Evolutionary conservation across 192 early-diverging fungal species (phyloP), one percentile per base, ranked within the genome.

Genomic region (Kickxella alabastrina): DNA sequence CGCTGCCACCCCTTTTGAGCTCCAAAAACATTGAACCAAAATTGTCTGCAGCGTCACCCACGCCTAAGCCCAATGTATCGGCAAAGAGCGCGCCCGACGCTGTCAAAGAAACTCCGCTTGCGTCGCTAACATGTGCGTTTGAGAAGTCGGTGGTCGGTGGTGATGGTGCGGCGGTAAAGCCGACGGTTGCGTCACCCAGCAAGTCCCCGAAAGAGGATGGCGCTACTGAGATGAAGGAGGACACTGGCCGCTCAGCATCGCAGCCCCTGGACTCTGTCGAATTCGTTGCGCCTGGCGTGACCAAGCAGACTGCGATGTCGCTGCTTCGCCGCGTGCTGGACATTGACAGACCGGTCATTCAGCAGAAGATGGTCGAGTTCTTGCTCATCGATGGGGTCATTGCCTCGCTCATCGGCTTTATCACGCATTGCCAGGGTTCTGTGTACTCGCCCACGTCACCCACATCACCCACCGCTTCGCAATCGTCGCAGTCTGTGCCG

Each of bases 351-450:
- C 73, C 73, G 9, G 43, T 62, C n/a, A 69, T 76, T 28, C 73
- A 76, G 50, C 65, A 64, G 32, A 76, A 76, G 57, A 76, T 76
- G 73, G 66, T 76, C 25, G 66, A 76, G 61, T 76, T 76, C 35
- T 66, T 76, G 38, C 65, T 76, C 12, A 68, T 76, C 31, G 73
- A 76, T 41, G 73, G 73, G 29, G 73, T 69, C 34, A 76, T 76
- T 25, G 73, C 73, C 8, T 68, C 73, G 37, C 57, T 76, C 6
- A 60, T 69, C 35, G 73, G 66, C 12, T 76, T 69, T 44, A 65
- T 76, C 25, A 76, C 73, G 10, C 66, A 76, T 26, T 57, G 57
- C 46, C 61, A 68, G 35, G 71, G 59, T 17, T 74, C 71, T 4
- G 49, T 67, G 18, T 74, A 67, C 36, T 59, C 71, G 36, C 64